phyloP scores from a whole-genome alignment of 2,329 filamentous ascomycete genomes.

The Trichoderma atrobrunneum region DNA sequence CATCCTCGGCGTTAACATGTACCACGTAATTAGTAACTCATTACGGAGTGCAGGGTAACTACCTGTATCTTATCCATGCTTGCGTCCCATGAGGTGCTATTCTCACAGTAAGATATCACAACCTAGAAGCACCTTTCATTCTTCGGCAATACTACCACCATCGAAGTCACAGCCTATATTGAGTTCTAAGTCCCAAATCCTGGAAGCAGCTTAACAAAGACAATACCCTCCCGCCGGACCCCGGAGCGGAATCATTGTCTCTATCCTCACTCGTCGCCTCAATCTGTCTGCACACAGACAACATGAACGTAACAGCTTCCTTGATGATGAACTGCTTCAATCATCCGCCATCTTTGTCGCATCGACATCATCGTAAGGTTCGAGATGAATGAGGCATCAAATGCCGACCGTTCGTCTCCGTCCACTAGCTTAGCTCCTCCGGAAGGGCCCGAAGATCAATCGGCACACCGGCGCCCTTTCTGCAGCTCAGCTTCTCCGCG shows the following conservation, averaged over 20 bases:
- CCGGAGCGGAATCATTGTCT: not conserved
- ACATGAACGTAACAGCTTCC: not conserved
- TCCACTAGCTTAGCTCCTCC: not conserved
- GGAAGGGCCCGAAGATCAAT: not conserved
- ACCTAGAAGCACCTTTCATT: not conserved
- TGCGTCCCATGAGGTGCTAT: not conserved
- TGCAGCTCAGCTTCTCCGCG: not conserved
- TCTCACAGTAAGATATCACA: not conserved
- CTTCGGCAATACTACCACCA: not conserved
- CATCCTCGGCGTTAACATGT: not conserved
- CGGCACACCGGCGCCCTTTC: not conserved
- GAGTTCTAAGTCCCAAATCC: not conserved
- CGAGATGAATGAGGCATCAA: not conserved
- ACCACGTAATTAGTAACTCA: not conserved
- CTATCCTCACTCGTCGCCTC: not conserved
- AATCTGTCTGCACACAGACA: not conserved
- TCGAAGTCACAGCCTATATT: not conserved
- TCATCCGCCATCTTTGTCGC: not conserved
- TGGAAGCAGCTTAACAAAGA: not conserved
- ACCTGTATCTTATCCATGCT: not conserved
- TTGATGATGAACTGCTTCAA: not conserved
- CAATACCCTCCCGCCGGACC: not conserved
- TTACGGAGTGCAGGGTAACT: not conserved
- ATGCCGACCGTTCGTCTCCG: not conserved
- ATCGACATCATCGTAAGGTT: not conserved